Evolutionary conservation across 108 stramenopile genomes (phyloP).

Genomic region (Cyclostephanos tholiformis): DNA sequence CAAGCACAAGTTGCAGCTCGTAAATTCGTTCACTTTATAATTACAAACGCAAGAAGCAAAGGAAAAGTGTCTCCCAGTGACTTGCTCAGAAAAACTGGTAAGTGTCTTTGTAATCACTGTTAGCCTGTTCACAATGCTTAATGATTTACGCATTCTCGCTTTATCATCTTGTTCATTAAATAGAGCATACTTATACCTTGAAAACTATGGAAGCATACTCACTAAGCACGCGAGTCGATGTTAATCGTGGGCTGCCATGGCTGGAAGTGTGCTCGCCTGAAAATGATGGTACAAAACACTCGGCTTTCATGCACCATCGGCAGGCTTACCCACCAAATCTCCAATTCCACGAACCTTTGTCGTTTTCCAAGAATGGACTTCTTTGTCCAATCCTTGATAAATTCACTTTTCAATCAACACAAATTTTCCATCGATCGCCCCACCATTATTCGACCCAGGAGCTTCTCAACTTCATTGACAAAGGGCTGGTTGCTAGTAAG

Average conservation of each 20-base stretch:
- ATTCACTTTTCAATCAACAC: slow-evolving; percentile 54
- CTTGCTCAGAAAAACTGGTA: slow-evolving; percentile 51
- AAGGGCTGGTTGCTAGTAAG: slow-evolving; percentile 38
- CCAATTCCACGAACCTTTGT: slow-evolving; percentile 47
- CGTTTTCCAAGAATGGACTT: slow-evolving; percentile 37
- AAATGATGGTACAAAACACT: neutral
- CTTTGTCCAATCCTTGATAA: slow-evolving; percentile 46
- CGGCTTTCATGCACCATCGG: slow-evolving; percentile 2
- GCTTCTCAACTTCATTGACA: slow-evolving; percentile 34
- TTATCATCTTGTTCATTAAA: neutral
- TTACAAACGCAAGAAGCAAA: slow-evolving; percentile 10
- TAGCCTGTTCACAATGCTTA: neutral
- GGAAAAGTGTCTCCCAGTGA: slow-evolving; percentile 31
- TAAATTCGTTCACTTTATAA: slow-evolving; percentile 48
- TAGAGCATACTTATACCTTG: slow-evolving; percentile 32
- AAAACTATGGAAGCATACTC: slow-evolving; percentile 46
- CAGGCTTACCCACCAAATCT: slow-evolving; percentile 34
- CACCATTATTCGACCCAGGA: slow-evolving; percentile 48
- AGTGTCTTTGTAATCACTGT: neutral
- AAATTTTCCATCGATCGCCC: slow-evolving; percentile 52
- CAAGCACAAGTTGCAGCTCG: slow-evolving; percentile 55
- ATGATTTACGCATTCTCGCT: neutral
- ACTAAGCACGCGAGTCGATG: slow-evolving; percentile 30
- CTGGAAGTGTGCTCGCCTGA: slow-evolving; percentile 45
- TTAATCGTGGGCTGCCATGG: slow-evolving; percentile 56